These are phyloP conservation scores for Flaveria sonorensis DNA, from an alignment of 129 eudicot genomes.

Conservation along the genomic window DNA sequence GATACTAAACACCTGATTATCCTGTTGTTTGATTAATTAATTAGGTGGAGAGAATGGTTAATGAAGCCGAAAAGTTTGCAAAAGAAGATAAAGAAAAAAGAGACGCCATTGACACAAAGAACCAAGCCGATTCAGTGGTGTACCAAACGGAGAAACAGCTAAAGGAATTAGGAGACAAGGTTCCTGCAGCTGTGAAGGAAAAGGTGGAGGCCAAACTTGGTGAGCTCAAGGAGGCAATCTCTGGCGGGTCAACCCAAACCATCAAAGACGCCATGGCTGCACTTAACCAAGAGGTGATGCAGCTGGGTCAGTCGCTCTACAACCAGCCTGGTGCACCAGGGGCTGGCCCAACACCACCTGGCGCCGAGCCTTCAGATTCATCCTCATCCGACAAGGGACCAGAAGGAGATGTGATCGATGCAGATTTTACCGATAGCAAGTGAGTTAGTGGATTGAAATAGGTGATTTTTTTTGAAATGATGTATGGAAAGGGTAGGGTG, in stretches of 20 bases:
- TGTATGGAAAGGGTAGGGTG: background rate
- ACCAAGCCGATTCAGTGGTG: slow-evolving; percentile 69
- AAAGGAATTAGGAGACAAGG: slow-evolving; percentile 27
- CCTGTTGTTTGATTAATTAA: background rate
- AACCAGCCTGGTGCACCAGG: slow-evolving; percentile 79
- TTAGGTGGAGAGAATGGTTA: slow-evolving; percentile 45
- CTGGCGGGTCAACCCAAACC: slow-evolving; percentile 81
- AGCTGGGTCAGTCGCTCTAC: slow-evolving; percentile 90
- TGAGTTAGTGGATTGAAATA: slow-evolving; percentile 21
- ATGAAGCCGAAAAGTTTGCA: slow-evolving; percentile 52
- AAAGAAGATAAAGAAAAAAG: slow-evolving; percentile 41
- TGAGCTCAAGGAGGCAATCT: slow-evolving; percentile 80
- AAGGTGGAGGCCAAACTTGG: slow-evolving; percentile 56
- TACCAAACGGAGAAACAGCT: slow-evolving; percentile 40
- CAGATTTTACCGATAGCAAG: slow-evolving; percentile 94
- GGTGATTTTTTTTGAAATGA: background rate
- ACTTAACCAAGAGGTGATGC: slow-evolving; percentile 95
- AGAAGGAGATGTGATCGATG: slow-evolving; percentile 93
- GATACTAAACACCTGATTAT: background rate
- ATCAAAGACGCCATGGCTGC: slow-evolving; percentile 97
- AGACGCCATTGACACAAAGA: slow-evolving; percentile 38
- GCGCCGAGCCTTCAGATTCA: slow-evolving; percentile 43
- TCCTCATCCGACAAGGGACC: slow-evolving; percentile 63
- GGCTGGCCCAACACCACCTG: slow-evolving; percentile 67
- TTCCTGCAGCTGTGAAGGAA: slow-evolving; percentile 32